Evolutionary conservation across 371 early-diverging fungal species (phyloP).

Genomic region (Mortierella sp.): DNA sequence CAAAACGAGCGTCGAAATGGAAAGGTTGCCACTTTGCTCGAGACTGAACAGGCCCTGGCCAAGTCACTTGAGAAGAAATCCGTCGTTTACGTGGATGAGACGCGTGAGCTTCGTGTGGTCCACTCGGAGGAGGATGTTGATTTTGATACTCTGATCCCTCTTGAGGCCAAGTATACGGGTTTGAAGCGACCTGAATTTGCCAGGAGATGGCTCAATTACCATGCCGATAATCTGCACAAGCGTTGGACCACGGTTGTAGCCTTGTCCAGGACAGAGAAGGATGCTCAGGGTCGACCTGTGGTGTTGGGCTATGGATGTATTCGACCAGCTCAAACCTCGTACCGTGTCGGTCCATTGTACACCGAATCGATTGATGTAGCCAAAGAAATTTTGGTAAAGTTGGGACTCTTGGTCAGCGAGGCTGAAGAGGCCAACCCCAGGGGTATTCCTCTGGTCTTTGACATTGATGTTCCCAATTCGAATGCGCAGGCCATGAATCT

Average conservation of each 20-base stretch:
- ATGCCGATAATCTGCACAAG: background rate
- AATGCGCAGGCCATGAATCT: conserved; percentile 27
- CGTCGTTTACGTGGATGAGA: conserved; percentile 9
- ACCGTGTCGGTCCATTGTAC: conserved; percentile 49
- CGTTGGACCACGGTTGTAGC: background rate
- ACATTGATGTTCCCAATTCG: conserved; percentile 26
- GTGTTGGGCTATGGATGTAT: conserved; percentile 43
- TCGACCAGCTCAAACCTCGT: conserved; percentile 45
- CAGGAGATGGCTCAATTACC: background rate
- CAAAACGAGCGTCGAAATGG: conserved; percentile 46
- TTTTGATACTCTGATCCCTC: conserved; percentile 7
- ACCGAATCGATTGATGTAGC: conserved; percentile 34
- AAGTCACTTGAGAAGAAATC: background rate
- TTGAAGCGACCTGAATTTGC: conserved; percentile 37
- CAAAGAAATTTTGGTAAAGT: conserved; percentile 34
- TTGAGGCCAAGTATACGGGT: conserved; percentile 31
- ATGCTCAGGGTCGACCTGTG: conserved; percentile 19
- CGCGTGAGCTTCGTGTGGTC: background rate
- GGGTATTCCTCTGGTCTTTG: conserved; percentile 19
- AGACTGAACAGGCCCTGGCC: conserved; percentile 16
- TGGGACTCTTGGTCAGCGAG: conserved; percentile 11
- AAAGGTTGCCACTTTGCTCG: conserved; percentile 1
- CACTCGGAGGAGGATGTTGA: conserved; percentile 19
- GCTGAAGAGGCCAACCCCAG: conserved; percentile 13
- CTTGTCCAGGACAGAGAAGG: conserved; percentile 13